A percentile compares a stretch with the other conserved stretches of the same genome.
Evolutionary conservation across 306 rosid species (phyloP).

Genomic region (Pachyrhizus erosus): DNA sequence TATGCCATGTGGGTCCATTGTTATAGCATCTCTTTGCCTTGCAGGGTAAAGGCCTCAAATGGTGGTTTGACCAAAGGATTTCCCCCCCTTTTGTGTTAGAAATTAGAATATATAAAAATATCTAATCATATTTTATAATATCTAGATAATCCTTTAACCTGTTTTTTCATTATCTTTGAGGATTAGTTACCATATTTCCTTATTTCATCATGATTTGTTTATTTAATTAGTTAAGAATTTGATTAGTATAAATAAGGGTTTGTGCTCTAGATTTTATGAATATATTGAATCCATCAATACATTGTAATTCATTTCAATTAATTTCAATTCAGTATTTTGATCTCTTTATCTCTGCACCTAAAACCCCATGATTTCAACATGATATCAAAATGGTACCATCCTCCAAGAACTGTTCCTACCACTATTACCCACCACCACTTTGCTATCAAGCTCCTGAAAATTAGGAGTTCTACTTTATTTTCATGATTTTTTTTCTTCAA

Average conservation of each 20-base stretch:
- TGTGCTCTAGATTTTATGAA: background rate
- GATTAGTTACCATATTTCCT: background rate
- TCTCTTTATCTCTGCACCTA: background rate
- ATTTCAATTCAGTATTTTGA: background rate
- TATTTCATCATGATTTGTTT: background rate
- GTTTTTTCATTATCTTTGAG: background rate
- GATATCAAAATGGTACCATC: background rate
- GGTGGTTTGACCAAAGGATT: background rate
- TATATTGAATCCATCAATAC: background rate
- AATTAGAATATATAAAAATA: background rate
- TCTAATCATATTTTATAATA: background rate
- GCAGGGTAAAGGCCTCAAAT: background rate
- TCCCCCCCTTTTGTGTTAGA: background rate
- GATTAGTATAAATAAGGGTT: background rate
- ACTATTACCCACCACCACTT: background rate
- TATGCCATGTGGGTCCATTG: background rate
- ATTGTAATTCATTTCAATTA: background rate
- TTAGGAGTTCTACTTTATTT: background rate
- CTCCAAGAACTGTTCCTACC: background rate
- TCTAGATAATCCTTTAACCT: background rate
- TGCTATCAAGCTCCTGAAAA: background rate
- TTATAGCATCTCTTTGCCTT: background rate
- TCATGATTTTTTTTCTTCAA: background rate
- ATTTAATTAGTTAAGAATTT: background rate
- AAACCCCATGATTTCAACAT: background rate